Percentiles rank a stretch among this genome's conserved stretches.
These are phyloP conservation scores for Mortierella sp. DNA, from an alignment of 371 early-diverging fungal genomes.

Conservation along the genomic window DNA sequence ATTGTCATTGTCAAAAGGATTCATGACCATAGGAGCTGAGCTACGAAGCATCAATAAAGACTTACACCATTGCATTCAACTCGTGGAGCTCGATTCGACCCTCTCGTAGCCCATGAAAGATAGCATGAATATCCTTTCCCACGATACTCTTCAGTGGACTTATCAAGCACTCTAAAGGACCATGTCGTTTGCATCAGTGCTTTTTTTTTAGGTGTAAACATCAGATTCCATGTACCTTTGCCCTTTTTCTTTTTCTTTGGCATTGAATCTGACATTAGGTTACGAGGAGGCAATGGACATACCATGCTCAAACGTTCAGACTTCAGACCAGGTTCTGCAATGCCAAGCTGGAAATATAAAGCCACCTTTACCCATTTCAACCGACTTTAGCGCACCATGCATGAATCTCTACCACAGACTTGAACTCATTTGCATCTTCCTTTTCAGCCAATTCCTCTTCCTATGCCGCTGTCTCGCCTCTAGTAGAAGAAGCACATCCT, in stretches of 20 bases:
- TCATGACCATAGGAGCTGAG: not conserved
- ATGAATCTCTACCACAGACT: no score
- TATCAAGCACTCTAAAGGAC: not conserved
- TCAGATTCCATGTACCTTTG: no score
- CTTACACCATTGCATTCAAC: not conserved
- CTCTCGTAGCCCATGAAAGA: not conserved
- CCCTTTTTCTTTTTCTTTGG: not conserved
- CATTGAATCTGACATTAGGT: not conserved
- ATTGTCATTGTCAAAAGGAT: not conserved
- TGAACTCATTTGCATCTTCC: no score
- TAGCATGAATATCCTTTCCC: not conserved
- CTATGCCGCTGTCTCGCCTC: no score
- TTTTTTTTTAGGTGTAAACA: not conserved
- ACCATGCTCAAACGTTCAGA: no score
- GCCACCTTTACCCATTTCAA: no score
- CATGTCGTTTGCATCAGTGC: not conserved
- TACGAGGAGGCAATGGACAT: no score
- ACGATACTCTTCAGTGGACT: constrained; percentile 1
- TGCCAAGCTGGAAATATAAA: no score
- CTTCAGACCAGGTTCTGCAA: no score
- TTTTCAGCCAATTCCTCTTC: no score
- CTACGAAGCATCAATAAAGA: not conserved
- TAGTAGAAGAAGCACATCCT: no score
- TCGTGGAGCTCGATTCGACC: not conserved
- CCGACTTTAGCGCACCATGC: no score